Conservation (phyloP, 1,139 yeast species). For the Petasospora rhodanensis region DNA sequence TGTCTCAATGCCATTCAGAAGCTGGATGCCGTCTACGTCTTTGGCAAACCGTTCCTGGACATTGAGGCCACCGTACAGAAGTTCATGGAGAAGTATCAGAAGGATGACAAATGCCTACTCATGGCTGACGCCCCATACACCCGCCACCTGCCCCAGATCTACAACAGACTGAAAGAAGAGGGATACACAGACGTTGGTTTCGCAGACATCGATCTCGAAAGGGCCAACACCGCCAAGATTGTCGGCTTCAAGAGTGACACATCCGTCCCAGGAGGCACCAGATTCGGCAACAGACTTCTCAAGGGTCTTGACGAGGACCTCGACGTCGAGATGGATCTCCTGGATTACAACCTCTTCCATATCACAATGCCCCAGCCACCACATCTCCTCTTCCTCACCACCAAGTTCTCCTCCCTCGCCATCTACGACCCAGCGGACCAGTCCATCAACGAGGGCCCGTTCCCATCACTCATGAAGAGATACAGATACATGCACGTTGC, state of each 20-base stretch:
- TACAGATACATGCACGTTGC: slow-evolving; percentile 86
- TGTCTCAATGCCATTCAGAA: slow-evolving; percentile 76
- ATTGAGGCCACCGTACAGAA: slow-evolving; percentile 29
- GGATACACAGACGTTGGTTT: slow-evolving; percentile 41
- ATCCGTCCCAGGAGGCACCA: slow-evolving; percentile 8
- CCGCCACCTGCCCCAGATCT: slow-evolving; percentile 35
- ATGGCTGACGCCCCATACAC: slow-evolving; percentile 70
- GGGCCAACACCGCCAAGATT: slow-evolving; percentile 32
- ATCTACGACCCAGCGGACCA: slow-evolving; percentile 39
- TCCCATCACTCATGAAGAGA: slow-evolving; percentile 74
- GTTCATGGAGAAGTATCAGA: slow-evolving; percentile 38
- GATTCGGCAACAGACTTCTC: slow-evolving; percentile 14
- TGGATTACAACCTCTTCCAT: slow-evolving; percentile 57
- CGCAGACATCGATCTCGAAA: slow-evolving; percentile 44
- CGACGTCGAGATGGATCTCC: slow-evolving; percentile 20
- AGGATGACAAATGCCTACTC: slow-evolving; percentile 41
- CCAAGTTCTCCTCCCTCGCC: slow-evolving; percentile 55
- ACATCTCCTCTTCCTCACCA: slow-evolving; percentile 66
- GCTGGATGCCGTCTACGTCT: slow-evolving; percentile 69
- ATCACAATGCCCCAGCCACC: slow-evolving; percentile 76
- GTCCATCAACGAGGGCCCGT: slow-evolving; percentile 48
- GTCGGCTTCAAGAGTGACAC: slow-evolving; percentile 35
- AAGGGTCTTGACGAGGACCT: slow-evolving; percentile 11
- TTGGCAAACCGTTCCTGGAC: slow-evolving; percentile 62
- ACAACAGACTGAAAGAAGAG: slow-evolving; percentile 30